Conservation (phyloP, 2,329 filamentous ascomycete genomes). For the Botryotinia narcissicola region DNA sequence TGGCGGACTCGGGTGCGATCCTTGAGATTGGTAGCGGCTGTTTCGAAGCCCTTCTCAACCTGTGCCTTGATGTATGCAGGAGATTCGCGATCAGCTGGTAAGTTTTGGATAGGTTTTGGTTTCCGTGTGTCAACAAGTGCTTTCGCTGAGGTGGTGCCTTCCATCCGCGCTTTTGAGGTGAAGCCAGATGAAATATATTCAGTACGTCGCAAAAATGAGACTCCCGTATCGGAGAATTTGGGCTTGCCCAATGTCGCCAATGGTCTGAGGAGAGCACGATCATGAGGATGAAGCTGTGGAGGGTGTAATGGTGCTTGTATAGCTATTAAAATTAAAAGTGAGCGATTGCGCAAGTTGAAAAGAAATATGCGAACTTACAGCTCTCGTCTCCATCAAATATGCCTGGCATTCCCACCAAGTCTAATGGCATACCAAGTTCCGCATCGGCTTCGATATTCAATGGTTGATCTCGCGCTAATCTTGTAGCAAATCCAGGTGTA, state of each 20-base stretch:
- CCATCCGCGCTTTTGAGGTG: constrained; percentile 48
- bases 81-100: constrained; percentile 52
- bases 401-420: constrained; percentile 89
- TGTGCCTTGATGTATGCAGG: constrained; percentile 65
- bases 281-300: constrained; percentile 74
- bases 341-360: constrained; percentile 25
- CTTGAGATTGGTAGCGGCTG: constrained; percentile 53
- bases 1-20: constrained; percentile 55
- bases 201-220: constrained; percentile 92
- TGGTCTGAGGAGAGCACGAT: constrained; percentile 78
- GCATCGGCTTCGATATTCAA: constrained; percentile 97
- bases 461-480: constrained; percentile 85
- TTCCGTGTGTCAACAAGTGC: constrained; percentile 45
- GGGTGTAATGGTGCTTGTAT: constrained; percentile 75
- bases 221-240: constrained; percentile 70
- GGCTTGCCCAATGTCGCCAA: constrained; percentile 83
- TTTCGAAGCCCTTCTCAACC: constrained; percentile 62
- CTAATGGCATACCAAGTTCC: constrained; percentile 95
- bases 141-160: constrained; percentile 51
- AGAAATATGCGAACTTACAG: constrained; percentile 57
- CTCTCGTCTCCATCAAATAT: constrained; percentile 94
- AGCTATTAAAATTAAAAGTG: constrained; percentile 49
- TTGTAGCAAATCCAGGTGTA: constrained; percentile 82
- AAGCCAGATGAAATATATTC: constrained; percentile 78
- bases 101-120: constrained; percentile 46